These are phyloP conservation scores for Penicillium steckii DNA, from an alignment of 495 filamentous ascomycete genomes.

Conservation along the genomic window DNA sequence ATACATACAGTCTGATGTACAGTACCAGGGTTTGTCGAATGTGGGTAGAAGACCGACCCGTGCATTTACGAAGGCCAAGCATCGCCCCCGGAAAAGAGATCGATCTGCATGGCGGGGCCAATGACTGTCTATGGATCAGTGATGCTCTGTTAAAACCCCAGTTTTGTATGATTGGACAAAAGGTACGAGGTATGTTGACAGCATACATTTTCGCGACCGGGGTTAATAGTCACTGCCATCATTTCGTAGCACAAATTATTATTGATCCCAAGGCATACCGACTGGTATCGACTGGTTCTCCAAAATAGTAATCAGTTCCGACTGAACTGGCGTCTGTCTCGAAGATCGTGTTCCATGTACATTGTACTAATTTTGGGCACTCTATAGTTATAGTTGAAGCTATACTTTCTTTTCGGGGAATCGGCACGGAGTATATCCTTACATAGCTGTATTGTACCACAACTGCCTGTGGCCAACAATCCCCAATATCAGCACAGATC, in stretches of 20 bases:
- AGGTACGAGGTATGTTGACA: too few species aligned
- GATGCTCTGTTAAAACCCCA: neutral
- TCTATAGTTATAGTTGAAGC: too few species aligned
- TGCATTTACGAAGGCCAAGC: neutral
- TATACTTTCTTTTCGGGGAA: neutral
- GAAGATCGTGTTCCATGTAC: neutral
- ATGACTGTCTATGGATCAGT: neutral
- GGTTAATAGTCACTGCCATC: neutral
- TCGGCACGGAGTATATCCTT: too few species aligned
- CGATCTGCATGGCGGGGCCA: neutral
- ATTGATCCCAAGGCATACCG: neutral
- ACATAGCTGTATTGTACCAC: too few species aligned
- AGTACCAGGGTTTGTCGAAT: too few species aligned
- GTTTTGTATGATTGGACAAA: too few species aligned
- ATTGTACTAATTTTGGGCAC: too few species aligned
- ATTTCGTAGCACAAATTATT: neutral
- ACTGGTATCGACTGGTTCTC: neutral
- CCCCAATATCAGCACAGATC: slow-evolving; percentile 9
- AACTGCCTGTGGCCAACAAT: neutral
- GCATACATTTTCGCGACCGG: neutral
- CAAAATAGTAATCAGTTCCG: neutral
- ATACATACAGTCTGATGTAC: neutral
- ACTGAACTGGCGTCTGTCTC: neutral
- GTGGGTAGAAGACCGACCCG: neutral
- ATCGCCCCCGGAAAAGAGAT: neutral